Percentiles rank a stretch among this genome's conserved stretches.
phyloP scores from a whole-genome alignment of 345 rosid genomes.

The Mangifera indica region DNA sequence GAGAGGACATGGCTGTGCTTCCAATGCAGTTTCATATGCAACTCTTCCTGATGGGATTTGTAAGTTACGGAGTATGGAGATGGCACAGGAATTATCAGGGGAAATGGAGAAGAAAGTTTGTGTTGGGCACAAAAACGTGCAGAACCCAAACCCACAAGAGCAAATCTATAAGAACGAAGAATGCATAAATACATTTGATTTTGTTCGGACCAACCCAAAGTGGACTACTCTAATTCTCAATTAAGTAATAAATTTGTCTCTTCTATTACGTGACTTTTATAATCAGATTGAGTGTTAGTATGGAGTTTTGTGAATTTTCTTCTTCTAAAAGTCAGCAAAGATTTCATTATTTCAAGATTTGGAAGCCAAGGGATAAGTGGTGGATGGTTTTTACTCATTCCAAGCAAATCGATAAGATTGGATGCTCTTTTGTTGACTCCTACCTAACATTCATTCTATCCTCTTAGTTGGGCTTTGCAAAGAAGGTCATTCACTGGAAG shows the following conservation, averaged over 20 bases:
- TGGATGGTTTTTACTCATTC: conserved; percentile 53
- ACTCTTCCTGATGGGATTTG: conserved; percentile 66
- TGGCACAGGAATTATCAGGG: conserved; percentile 54
- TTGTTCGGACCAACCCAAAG: no score
- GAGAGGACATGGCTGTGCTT: conserved; percentile 53
- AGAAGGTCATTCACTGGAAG: conserved; percentile 48
- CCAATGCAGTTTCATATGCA: conserved; percentile 61
- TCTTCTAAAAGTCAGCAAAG: no score
- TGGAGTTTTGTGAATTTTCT: no score
- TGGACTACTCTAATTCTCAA: no score
- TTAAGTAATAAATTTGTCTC: no score
- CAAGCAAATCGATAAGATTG: conserved; percentile 52
- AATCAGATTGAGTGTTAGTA: no score
- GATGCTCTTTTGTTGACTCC: conserved; percentile 52
- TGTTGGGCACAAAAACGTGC: no score
- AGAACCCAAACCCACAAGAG: no score
- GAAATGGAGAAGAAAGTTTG: conserved; percentile 73
- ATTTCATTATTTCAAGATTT: no score
- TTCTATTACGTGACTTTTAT: no score
- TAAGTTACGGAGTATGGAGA: conserved; percentile 48
- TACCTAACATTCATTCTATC: conserved; percentile 52
- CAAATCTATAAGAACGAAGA: no score
- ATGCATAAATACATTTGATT: no score
- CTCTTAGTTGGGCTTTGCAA: conserved; percentile 58
- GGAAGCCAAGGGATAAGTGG: conserved; percentile 45